phyloP scores from a whole-genome alignment of 2,329 filamentous ascomycete species.

The Celoporthe dispersa region DNA sequence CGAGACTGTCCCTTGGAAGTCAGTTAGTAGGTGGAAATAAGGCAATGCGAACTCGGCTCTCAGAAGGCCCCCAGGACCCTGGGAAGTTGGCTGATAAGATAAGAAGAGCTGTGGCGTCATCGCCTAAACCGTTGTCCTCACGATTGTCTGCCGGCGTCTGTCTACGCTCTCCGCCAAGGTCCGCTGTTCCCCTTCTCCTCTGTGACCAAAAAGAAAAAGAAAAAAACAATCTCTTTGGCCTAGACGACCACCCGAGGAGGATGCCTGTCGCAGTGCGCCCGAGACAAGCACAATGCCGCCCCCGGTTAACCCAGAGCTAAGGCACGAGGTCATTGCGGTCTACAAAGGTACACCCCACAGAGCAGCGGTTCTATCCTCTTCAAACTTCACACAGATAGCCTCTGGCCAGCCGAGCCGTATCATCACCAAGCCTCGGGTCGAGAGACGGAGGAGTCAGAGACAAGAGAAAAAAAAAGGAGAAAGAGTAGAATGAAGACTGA shows the following conservation, averaged over 20 bases:
- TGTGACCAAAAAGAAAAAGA: constrained; percentile 3
- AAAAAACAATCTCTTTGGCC: neutral
- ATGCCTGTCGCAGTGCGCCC: neutral
- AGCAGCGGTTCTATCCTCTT: neutral
- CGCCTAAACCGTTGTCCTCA: neutral
- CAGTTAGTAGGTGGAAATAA: neutral
- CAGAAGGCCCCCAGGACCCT: neutral
- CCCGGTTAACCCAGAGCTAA: constrained; percentile 60
- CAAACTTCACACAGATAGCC: neutral
- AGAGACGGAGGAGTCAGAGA: neutral
- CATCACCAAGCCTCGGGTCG: neutral
- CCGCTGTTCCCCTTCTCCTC: neutral
- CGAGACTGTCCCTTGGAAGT: neutral
- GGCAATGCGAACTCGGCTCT: neutral
- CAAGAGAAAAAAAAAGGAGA: neutral
- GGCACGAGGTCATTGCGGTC: constrained; percentile 78
- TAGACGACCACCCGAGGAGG: neutral
- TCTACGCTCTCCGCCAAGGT: neutral
- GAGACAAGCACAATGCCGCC: constrained; percentile 34
- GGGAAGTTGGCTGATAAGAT: neutral
- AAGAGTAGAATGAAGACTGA: neutral
- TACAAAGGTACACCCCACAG: constrained; percentile 73
- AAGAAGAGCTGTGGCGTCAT: neutral
- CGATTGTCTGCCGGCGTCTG: neutral
- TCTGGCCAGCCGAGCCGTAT: neutral